Conservation (phyloP, 148 eudicot species). For the Dysphania ambrosioides region DNA sequence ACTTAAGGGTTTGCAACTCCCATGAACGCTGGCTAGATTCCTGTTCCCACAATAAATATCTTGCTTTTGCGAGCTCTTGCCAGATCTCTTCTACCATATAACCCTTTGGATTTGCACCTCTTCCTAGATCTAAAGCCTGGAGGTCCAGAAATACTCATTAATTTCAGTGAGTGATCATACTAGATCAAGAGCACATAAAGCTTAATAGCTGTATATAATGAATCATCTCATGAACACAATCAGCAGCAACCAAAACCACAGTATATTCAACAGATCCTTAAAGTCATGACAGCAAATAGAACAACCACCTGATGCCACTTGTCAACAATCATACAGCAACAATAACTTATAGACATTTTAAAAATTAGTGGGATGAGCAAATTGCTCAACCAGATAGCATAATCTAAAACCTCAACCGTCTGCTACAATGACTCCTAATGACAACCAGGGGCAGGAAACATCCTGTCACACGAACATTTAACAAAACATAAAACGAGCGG, state of each 20-base stretch:
- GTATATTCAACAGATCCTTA: not conserved
- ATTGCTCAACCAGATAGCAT: not conserved
- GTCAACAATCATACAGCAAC: not conserved
- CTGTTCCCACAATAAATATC: constrained; percentile 71
- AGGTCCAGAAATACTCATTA: not conserved
- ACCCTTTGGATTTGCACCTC: constrained; percentile 63
- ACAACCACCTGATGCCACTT: not conserved
- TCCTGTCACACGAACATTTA: no score
- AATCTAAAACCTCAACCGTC: not conserved
- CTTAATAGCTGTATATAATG: not conserved
- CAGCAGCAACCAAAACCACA: not conserved
- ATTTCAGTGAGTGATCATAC: constrained; percentile 9
- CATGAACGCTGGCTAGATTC: constrained; percentile 67
- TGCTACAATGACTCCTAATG: not conserved
- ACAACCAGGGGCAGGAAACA: no score
- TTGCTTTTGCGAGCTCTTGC: constrained; percentile 89
- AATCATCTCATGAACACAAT: not conserved
- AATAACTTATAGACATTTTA: not conserved
- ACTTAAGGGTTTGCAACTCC: constrained; percentile 77
- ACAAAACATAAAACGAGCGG: no score
- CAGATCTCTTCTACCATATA: constrained; percentile 87
- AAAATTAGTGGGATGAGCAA: not conserved
- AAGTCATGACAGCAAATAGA: not conserved
- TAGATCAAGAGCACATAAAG: not conserved
- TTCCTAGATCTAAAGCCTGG: constrained; percentile 85